Evolutionary conservation across 1,284 basidiomycete genomes (phyloP).

Genomic region (Tilletia walkeri): DNA sequence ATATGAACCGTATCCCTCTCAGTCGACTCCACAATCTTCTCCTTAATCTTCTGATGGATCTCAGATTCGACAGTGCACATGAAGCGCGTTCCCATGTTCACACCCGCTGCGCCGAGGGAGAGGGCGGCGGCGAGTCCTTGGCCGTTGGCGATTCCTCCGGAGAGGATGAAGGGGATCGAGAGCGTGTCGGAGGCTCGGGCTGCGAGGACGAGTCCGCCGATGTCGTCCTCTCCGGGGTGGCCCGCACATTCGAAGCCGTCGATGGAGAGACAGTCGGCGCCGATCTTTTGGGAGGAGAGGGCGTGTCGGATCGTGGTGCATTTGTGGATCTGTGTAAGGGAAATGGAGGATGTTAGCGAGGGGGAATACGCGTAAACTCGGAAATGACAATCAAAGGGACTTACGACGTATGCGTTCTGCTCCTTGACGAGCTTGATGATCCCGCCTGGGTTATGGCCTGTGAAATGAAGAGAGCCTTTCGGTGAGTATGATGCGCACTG

Average conservation of each 20-base stretch:
- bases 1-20: slow-evolving; percentile 82
- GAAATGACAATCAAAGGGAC: too few species aligned
- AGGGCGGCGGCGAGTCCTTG: slow-evolving; percentile 79
- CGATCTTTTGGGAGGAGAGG: slow-evolving; percentile 71
- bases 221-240: slow-evolving; percentile 92
- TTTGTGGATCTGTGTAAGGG: slow-evolving; percentile 67
- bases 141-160: slow-evolving; percentile 65
- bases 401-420: slow-evolving; percentile 66
- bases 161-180: slow-evolving; percentile 81
- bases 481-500: neutral
- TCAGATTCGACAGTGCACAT: slow-evolving; percentile 71
- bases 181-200: slow-evolving; percentile 84
- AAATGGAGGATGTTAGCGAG: too few species aligned
- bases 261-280: slow-evolving; percentile 71
- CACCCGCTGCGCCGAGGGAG: slow-evolving; percentile 79
- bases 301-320: slow-evolving; percentile 68
- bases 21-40: slow-evolving; percentile 76
- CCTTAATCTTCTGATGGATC: slow-evolving; percentile 86
- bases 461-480: neutral
- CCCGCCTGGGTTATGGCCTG: slow-evolving; percentile 62
- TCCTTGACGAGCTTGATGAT: slow-evolving; percentile 79
- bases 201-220: slow-evolving; percentile 83
- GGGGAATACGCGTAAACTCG: too few species aligned
- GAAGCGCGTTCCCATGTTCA: slow-evolving; percentile 82
- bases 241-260: slow-evolving; percentile 69